Evolutionary conservation across 148 eudicot species (phyloP).

Genomic region (Rhododendron ovatum): DNA sequence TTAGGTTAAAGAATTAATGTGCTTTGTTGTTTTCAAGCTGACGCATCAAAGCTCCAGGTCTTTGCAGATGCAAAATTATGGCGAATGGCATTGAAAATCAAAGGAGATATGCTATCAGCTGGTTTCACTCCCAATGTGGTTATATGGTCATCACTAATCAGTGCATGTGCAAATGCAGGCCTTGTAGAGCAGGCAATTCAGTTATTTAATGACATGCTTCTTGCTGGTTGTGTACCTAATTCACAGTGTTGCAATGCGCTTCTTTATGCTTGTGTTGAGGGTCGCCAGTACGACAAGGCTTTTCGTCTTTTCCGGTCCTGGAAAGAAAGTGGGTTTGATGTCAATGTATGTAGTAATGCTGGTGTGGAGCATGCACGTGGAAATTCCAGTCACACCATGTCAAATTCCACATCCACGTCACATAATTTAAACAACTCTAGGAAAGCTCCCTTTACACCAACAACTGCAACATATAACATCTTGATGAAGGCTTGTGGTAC

Average conservation of each 20-base stretch:
- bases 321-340: constrained; percentile 46
- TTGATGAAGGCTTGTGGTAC: constrained; percentile 93
- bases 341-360: constrained; percentile 8
- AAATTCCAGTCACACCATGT: constrained; percentile 15
- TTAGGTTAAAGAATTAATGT: not conserved
- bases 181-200: constrained; percentile 68
- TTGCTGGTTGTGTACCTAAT: constrained; percentile 80
- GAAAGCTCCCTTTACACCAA: constrained; percentile 63
- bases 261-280: constrained; percentile 95
- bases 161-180: constrained; percentile 92
- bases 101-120: constrained; percentile 86
- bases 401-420: constrained; percentile 13
- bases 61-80: constrained; percentile 91
- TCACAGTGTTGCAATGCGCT: constrained; percentile 77
- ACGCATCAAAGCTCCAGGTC: constrained; percentile 49
- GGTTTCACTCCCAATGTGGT: constrained; percentile 84
- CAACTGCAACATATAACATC: constrained; percentile 76
- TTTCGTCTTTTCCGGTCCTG: constrained; percentile 76
- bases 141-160: constrained; percentile 90
- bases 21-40: constrained; percentile 11
- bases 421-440: constrained; percentile 31
- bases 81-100: constrained; percentile 81
- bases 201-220: constrained; percentile 83
- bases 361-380: constrained; percentile 11
- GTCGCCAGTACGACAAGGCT: constrained; percentile 82